phyloP scores from a whole-genome alignment of 352 stramenopile genomes.

The Blastocystis sp. region DNA sequence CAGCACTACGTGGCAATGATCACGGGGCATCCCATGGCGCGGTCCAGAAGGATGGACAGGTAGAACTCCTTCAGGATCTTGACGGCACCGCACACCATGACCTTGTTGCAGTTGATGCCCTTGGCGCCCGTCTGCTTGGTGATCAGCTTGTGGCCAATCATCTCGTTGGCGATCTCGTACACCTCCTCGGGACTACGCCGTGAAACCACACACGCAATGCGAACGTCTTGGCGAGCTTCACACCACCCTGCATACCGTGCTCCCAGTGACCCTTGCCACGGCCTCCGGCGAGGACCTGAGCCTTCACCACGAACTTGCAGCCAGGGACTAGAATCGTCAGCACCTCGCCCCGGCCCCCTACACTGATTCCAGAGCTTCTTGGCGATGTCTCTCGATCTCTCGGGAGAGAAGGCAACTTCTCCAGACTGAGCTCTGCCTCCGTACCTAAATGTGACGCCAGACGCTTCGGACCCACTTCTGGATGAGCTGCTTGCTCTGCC shows the following conservation, averaged over 20 bases:
- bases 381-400: slow-evolving; percentile 84
- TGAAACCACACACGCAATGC: slow-evolving; percentile 47
- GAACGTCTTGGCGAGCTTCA: slow-evolving; percentile 87
- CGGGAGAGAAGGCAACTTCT: slow-evolving; percentile 29
- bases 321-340: slow-evolving; percentile 64
- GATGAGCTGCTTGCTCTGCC: slow-evolving; percentile 89
- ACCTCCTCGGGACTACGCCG: slow-evolving; percentile 69
- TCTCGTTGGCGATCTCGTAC: slow-evolving; percentile 71
- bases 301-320: slow-evolving; percentile 76
- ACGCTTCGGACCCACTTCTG: slow-evolving; percentile 81
- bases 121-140: slow-evolving; percentile 74
- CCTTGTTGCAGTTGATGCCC: slow-evolving; percentile 73
- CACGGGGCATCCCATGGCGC: slow-evolving; percentile 86
- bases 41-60: slow-evolving; percentile 96
- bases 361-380: slow-evolving; percentile 76
- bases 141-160: slow-evolving; percentile 73
- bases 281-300: slow-evolving; percentile 91
- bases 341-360: neutral
- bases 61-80: slow-evolving; percentile 94
- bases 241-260: slow-evolving; percentile 78
- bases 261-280: slow-evolving; percentile 91
- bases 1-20: slow-evolving; percentile 84
- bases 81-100: slow-evolving; percentile 84
- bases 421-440: slow-evolving; percentile 76
- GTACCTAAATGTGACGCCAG: slow-evolving; percentile 78